phyloP scores from a whole-genome alignment of 2,329 filamentous ascomycete genomes.

The Stromatinia cepivora region DNA sequence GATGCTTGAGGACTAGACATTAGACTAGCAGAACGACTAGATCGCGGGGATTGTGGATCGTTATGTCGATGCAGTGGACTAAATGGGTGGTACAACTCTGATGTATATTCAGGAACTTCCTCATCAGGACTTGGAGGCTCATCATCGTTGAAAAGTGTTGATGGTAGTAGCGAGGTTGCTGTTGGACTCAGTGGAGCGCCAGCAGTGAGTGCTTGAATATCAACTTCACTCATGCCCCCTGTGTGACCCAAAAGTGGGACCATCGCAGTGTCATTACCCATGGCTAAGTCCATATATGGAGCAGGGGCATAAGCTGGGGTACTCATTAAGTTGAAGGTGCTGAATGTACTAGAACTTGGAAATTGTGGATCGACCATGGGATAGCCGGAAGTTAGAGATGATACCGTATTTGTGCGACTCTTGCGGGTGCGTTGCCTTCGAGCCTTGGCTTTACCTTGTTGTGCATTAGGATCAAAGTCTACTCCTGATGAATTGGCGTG shows the following conservation, averaged over 20 bases:
- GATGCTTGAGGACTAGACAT: constrained; percentile 64
- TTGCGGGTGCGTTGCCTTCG: constrained; percentile 44
- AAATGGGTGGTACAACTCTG: constrained; percentile 43
- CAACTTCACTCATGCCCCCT: constrained; percentile 58
- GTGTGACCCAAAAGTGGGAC: constrained; percentile 40
- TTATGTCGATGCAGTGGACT: constrained; percentile 43
- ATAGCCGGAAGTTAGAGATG: constrained; percentile 37
- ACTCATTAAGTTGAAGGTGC: constrained; percentile 44
- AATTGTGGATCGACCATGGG: constrained; percentile 41
- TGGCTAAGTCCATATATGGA: constrained; percentile 46
- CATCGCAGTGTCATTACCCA: constrained; percentile 39
- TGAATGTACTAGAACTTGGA: constrained; percentile 45
- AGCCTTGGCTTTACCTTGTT: constrained; percentile 41
- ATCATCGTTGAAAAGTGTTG: constrained; percentile 61
- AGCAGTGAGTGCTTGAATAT: constrained; percentile 59
- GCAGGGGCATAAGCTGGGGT: constrained; percentile 52
- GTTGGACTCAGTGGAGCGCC: constrained; percentile 76
- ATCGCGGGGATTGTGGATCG: constrained; percentile 61
- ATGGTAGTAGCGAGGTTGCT: constrained; percentile 71
- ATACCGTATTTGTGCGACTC: constrained; percentile 44
- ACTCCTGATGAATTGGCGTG: constrained; percentile 41
- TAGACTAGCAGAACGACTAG: constrained; percentile 55
- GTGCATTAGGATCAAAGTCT: constrained; percentile 38
- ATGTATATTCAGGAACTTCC: constrained; percentile 33
- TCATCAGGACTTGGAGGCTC: constrained; percentile 51